Evolutionary conservation across 2,329 filamentous ascomycete genomes (phyloP).

Genomic region (Bipolaris victoriae): DNA sequence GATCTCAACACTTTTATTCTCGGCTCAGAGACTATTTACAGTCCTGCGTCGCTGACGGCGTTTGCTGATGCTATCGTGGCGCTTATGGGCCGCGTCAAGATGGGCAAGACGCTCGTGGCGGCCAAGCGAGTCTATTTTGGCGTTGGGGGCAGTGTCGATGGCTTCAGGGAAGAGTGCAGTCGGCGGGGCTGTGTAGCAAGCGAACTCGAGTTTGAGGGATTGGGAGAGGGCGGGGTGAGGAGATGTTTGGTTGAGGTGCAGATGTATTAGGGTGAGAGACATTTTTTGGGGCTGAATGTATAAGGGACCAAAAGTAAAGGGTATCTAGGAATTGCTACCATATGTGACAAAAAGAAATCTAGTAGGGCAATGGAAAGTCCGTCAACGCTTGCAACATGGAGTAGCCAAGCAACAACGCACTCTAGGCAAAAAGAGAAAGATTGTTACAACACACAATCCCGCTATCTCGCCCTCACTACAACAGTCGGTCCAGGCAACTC

Average conservation of each 20-base stretch:
- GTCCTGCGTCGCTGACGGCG: constrained; percentile 69
- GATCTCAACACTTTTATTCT: constrained; percentile 60
- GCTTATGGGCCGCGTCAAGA: constrained; percentile 60
- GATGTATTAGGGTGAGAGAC: constrained; percentile 31
- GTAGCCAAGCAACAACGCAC: not conserved
- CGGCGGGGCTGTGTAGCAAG: constrained; percentile 53
- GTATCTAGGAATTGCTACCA: constrained; percentile 9
- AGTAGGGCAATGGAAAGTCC: too few relatives aligned
- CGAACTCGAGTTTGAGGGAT: constrained; percentile 57
- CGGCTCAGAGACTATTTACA: constrained; percentile 84
- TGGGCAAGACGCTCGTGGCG: constrained; percentile 69
- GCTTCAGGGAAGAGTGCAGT: constrained; percentile 62
- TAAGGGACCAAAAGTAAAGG: not conserved
- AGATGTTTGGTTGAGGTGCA: constrained; percentile 56
- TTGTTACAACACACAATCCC: not conserved
- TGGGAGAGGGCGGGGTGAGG: constrained; percentile 53
- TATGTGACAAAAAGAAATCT: too few relatives aligned
- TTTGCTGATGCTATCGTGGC: constrained; percentile 72
- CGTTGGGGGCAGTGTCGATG: constrained; percentile 80
- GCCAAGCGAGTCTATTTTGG: constrained; percentile 86
- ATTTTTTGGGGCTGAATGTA: too few relatives aligned
- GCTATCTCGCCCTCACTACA: constrained; percentile 21
- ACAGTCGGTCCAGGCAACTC: constrained; percentile 24
- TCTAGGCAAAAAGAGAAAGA: not conserved
- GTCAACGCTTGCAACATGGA: not conserved